Percentiles rank a stretch among this genome's conserved stretches.
Evolutionary conservation across 1,284 basidiomycete genomes (phyloP).

Genomic region (Exobasidium cylindrosporum): DNA sequence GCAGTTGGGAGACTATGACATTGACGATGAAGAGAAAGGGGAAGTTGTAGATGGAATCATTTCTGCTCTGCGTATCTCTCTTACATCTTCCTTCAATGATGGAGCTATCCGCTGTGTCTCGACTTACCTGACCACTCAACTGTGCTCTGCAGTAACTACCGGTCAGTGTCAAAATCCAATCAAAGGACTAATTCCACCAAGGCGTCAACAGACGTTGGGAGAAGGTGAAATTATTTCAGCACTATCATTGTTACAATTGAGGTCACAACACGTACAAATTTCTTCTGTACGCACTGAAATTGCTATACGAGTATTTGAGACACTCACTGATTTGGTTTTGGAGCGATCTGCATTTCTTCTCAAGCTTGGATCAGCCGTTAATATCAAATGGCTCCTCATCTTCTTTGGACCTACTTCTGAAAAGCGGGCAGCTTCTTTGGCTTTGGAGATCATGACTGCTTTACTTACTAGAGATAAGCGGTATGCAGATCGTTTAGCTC

Average conservation of each 20-base stretch:
- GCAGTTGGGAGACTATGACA: neutral
- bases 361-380: constrained; percentile 26
- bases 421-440: constrained; percentile 21
- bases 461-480: constrained; percentile 20
- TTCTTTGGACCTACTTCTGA: constrained; percentile 44
- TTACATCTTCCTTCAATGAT: constrained; percentile 62
- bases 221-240: constrained; percentile 16
- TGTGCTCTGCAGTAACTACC: constrained; percentile 58
- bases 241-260: constrained; percentile 6
- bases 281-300: neutral
- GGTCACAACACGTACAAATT: neutral
- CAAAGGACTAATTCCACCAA: constrained; percentile 31
- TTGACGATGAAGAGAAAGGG: neutral
- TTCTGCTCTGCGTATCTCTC: constrained; percentile 20
- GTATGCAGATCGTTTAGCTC: constrained; percentile 61
- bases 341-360: constrained; percentile 28
- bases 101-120: constrained; percentile 78
- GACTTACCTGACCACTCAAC: constrained; percentile 76
- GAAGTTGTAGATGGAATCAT: neutral
- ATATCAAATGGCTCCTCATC: constrained; percentile 41
- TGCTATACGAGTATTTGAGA: constrained; percentile 29
- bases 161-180: constrained; percentile 59
- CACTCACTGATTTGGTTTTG: constrained; percentile 17
- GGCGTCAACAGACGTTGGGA: constrained; percentile 7
- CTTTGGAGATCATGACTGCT: constrained; percentile 28